These are phyloP conservation scores for Ogataea ganodermae DNA, from an alignment of 805 yeast species.

Conservation along the genomic window DNA sequence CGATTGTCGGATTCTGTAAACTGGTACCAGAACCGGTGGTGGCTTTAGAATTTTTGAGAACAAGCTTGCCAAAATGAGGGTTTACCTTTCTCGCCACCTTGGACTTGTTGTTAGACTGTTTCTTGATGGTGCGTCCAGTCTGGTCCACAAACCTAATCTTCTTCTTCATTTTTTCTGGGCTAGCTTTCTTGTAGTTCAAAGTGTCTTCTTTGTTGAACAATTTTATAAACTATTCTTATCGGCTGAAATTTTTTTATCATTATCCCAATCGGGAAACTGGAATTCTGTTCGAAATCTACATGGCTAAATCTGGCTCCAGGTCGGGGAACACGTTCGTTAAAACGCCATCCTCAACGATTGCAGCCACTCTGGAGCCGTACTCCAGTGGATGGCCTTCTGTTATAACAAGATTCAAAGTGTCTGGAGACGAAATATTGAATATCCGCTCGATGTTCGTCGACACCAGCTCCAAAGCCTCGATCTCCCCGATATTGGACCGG, in stretches of 20 bases:
- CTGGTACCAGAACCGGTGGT: not conserved
- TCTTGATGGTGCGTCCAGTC: not conserved
- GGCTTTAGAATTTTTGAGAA: not conserved
- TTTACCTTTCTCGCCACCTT: not conserved
- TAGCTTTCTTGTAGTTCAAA: no score
- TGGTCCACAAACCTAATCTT: not conserved
- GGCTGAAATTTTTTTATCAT: not conserved
- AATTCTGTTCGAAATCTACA: not conserved
- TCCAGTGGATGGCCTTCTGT: conserved; percentile 1
- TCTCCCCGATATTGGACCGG: not conserved
- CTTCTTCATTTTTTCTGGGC: no score
- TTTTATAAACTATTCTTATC: no score
- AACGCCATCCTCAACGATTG: not conserved
- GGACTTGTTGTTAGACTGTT: not conserved
- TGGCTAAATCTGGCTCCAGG: not conserved
- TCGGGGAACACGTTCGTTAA: not conserved
- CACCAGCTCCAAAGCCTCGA: not conserved
- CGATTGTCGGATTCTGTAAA: not conserved
- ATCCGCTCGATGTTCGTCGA: not conserved
- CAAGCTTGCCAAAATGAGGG: not conserved
- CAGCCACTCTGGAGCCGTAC: not conserved
- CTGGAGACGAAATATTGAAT: not conserved
- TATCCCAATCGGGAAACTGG: not conserved
- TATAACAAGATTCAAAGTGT: not conserved
- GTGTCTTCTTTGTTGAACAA: no score